A percentile compares a stretch with the other conserved stretches of the same genome.
phyloP scores from a whole-genome alignment of 768 basidiomycete species.

The Trametes villosa region DNA sequence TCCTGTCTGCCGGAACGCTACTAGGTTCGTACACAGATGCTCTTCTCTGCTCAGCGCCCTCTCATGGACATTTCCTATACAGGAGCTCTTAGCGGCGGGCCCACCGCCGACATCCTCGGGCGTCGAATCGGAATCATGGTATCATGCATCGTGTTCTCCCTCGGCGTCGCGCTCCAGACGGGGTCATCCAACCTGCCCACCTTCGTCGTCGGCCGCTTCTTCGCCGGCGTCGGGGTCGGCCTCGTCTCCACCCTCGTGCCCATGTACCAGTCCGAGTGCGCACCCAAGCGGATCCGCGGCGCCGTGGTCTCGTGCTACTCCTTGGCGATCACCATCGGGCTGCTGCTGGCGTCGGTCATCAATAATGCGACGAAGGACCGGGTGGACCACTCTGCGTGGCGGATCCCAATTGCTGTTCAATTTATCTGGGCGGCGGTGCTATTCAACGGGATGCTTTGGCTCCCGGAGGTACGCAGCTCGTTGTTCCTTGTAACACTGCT shows the following conservation, averaged over 20 bases:
- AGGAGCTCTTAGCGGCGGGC: conserved; percentile 57
- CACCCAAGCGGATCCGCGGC: conserved; percentile 61
- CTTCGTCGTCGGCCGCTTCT: conserved; percentile 72
- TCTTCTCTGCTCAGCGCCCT: neutral
- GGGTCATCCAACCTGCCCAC: conserved; percentile 54
- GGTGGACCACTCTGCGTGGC: conserved; percentile 55
- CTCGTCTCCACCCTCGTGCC: conserved; percentile 70
- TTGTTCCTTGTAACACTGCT: neutral
- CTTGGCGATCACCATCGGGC: conserved; percentile 75
- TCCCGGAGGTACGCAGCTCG: conserved; percentile 51
- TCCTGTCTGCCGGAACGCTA: conserved; percentile 88
- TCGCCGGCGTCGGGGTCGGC: conserved; percentile 82
- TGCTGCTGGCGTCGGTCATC: conserved; percentile 70
- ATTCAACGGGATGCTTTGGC: conserved; percentile 66
- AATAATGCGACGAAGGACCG: conserved; percentile 42
- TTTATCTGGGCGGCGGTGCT: conserved; percentile 80
- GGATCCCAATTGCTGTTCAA: conserved; percentile 74
- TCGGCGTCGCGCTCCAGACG: conserved; percentile 70
- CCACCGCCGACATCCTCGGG: conserved; percentile 57
- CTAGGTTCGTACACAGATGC: conserved; percentile 45
- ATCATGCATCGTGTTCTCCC: conserved; percentile 52
- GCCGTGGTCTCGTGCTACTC: conserved; percentile 38
- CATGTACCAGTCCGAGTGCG: conserved; percentile 60
- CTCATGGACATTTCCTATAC: neutral
- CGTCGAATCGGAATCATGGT: conserved; percentile 51